Evolutionary conservation across 306 rosid genomes (phyloP), one percentile per base, ranked within the genome.

Genomic region (Nissolia schottii): DNA sequence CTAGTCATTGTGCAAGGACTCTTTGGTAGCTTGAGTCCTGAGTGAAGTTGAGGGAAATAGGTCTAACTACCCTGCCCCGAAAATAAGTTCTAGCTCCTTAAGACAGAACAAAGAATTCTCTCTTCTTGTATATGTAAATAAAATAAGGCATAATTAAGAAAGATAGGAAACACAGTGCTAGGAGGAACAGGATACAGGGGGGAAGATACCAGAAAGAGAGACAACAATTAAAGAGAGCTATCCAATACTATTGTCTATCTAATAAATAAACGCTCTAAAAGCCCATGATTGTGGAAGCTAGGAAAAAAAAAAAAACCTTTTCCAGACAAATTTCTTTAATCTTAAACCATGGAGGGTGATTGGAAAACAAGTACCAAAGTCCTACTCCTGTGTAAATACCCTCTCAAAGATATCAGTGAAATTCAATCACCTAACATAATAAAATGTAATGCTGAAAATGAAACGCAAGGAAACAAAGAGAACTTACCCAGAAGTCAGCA

Each of bases 401-500:
- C 41, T n/a, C 48, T 25, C 49, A 23, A 35, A 66, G 41, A 65
- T 56, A 64, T 7, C 50, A 49, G 10, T n/a, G 14, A 64, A 60
- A 43, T 24, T 3, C 37, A 24, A 72, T 34, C 49, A 12, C 22
- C 35, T 32, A 34, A 13, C 18, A 56, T 55, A 72, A 48, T n/a
- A 67, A 56, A 67, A 53, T 13, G 61, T 7, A 27, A 25, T 5
- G 28, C 45, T 74, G 10, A 16, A 80, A 73, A 73, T 11, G 34
- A 57, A 48, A 50, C 3, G 5, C 62, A 65, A 46, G 13, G 41
- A 63, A 48, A 19, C 18, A 53, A 32, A 64, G 64, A 76, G 75
- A 62, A 65, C 81, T 74, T 73, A 87, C 97, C 81, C 87, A 5
- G 81, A 76, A 81, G 54, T 53, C 38, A 92, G 76, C 38, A 92